Conservation (phyloP, 768 basidiomycete genomes). For the Cantharellus anzutake region DNA sequence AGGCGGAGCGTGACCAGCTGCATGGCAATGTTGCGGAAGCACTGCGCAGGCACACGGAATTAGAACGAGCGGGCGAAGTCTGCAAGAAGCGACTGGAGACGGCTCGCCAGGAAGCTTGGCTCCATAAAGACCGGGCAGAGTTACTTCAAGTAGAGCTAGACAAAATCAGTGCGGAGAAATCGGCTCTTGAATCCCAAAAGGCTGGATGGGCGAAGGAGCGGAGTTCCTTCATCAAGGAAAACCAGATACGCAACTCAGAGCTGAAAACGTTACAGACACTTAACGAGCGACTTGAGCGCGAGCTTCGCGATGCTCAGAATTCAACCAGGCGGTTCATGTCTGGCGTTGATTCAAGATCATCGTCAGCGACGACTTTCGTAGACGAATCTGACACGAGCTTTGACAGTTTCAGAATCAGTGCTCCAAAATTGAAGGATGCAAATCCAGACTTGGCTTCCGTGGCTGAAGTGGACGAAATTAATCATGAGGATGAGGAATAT, state of each 20-base stretch:
- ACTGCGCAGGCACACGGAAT: conserved; percentile 54
- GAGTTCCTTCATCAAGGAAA: conserved; percentile 2
- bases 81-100: conserved; percentile 51
- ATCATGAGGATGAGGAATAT: neutral
- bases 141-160: conserved; percentile 17
- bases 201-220: conserved; percentile 6
- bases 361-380: neutral
- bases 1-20: conserved; percentile 76
- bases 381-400: neutral
- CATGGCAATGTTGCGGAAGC: conserved; percentile 79
- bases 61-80: conserved; percentile 48
- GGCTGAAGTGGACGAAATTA: conserved; percentile 5
- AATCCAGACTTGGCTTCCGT: conserved; percentile 7
- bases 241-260: conserved; percentile 12
- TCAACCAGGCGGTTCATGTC: neutral
- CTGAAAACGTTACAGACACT: conserved; percentile 8
- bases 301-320: neutral
- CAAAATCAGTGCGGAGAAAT: conserved; percentile 8
- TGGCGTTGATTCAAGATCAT: neutral
- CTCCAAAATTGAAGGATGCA: neutral
- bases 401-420: neutral
- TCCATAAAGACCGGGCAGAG: conserved; percentile 44
- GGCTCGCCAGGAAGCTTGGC: conserved; percentile 71
- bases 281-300: conserved; percentile 1
- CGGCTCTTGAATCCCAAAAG: conserved; percentile 16